These are phyloP conservation scores for Voacanga thouarsii DNA, from an alignment of 257 asterid genomes.

Conservation along the genomic window DNA sequence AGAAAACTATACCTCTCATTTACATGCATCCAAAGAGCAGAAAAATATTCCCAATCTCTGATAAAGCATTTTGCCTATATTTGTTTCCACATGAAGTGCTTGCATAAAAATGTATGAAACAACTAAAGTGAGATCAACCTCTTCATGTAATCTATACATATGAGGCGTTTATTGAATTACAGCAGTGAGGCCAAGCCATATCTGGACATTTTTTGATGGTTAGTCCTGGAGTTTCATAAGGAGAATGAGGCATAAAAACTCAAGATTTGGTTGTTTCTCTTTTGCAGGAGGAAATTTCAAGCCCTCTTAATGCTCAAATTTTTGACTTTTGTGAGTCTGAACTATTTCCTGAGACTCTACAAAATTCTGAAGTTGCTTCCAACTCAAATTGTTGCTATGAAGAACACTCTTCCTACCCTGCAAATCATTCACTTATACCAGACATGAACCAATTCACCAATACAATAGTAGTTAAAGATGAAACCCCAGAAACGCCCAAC, in stretches of 20 bases:
- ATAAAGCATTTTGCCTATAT: background rate
- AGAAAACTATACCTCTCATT: background rate
- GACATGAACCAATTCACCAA: constrained; percentile 36
- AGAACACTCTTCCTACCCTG: constrained; percentile 50
- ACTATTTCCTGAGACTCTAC: constrained; percentile 55
- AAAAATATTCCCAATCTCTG: background rate
- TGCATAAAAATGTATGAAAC: background rate
- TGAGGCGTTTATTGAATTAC: background rate
- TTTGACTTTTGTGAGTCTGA: constrained; percentile 72
- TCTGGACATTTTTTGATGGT: background rate
- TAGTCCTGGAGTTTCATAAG: background rate
- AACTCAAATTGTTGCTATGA: constrained; percentile 72
- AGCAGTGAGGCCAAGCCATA: too few species aligned
- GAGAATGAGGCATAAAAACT: background rate
- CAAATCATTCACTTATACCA: constrained; percentile 34
- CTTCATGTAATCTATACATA: background rate
- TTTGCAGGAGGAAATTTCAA: constrained; percentile 69
- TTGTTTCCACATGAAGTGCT: background rate
- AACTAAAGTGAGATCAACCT: background rate
- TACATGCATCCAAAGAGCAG: background rate
- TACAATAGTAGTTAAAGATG: constrained; percentile 17
- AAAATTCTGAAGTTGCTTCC: constrained; percentile 69
- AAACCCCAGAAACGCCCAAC: constrained; percentile 18
- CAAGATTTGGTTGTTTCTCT: background rate
- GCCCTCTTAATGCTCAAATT: constrained; percentile 67